Base-by-base conservation (phyloP, 2,329 filamentous ascomycete species). In the Epichloe sibirici region DNA sequence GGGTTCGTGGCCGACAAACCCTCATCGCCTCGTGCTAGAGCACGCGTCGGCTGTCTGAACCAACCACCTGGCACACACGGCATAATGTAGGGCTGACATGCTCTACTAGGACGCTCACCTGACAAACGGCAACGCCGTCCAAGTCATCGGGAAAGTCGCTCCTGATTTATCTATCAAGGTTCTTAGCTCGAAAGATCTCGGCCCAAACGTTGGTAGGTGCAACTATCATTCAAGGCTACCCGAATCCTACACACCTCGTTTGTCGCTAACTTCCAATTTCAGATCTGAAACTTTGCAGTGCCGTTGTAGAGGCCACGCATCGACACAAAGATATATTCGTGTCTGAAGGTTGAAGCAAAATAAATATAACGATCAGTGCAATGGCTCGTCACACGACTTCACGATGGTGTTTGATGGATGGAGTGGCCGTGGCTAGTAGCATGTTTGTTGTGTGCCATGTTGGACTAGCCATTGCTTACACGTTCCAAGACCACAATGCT, bases 301-400 rank as follows among this genome's bases (percentile, higher is more conserved):
- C 85, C 0, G 86, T 96, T 3, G 90, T 95, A 15, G 87, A 96
- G 53, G 84, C 82, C 38, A 93, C 89, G 37, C 90, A 96, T 69
- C 79, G 83, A 48, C 81, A 89, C 65, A 87, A 85, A 63, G 74
- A 82, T 56, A 85, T 97, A 49, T 96, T 96, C 65, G 61, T 71
- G 38, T 90, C 87, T 63, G 78, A 80, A 51, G 23, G 43, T 13
- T 58, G 44, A 48, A 15, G 3, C n/a, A 35, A 9, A 35, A 12
- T n/a, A 46, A 46, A 34, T 4, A 35, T 34, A 13, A n/a, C 23
- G 1, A 35, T 37, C 2, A 17, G 7, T 21, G 12, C 17, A 7
- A 37, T 9, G 25, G n/a, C 17, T 37, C 17, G n/a, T 35, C 7
- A 15, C 9, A 35, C 8, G 25, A 46, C 13, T 45, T 43, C 2